Evolutionary conservation across 805 yeast genomes (phyloP).

Genomic region (Myxozyma sirexii): DNA sequence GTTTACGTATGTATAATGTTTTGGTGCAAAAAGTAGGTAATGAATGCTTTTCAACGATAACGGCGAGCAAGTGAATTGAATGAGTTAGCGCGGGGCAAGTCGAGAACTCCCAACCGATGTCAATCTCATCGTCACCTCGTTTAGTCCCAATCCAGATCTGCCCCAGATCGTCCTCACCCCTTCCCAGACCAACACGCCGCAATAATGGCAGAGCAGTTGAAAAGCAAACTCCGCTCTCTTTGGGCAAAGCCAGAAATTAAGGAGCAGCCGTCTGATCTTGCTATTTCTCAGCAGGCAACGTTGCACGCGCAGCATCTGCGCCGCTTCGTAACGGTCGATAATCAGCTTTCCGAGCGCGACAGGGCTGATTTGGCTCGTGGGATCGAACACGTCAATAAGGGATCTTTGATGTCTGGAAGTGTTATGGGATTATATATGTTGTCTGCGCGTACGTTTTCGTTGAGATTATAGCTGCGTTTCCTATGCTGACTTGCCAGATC

Average conservation of each 20-base stretch:
- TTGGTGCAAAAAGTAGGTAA: too few relatives aligned
- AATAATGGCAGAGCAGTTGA: too few relatives aligned
- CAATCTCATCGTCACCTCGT: not conserved
- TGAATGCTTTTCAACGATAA: too few relatives aligned
- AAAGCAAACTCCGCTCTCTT: not conserved
- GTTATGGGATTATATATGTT: constrained; percentile 9
- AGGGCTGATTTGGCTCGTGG: constrained; percentile 12
- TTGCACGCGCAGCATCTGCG: constrained; percentile 5
- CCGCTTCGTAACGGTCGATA: constrained; percentile 12
- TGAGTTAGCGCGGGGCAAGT: too few relatives aligned
- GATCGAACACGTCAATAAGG: constrained; percentile 14
- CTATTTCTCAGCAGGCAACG: not conserved
- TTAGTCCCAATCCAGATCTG: not conserved
- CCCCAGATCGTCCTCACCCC: not conserved
- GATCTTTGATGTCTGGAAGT: constrained; percentile 17
- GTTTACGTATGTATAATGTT: too few relatives aligned
- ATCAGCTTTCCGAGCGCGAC: constrained; percentile 11
- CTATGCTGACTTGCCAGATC: not conserved
- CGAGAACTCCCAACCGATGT: not conserved
- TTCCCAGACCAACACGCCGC: not conserved
- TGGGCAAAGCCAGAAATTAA: not conserved
- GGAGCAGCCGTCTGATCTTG: not conserved
- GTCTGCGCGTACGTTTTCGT: not conserved
- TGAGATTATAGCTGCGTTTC: too few relatives aligned
- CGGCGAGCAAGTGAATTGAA: too few relatives aligned